Conservation (phyloP, 129 eudicot genomes). For the Flaveria sonorensis region DNA sequence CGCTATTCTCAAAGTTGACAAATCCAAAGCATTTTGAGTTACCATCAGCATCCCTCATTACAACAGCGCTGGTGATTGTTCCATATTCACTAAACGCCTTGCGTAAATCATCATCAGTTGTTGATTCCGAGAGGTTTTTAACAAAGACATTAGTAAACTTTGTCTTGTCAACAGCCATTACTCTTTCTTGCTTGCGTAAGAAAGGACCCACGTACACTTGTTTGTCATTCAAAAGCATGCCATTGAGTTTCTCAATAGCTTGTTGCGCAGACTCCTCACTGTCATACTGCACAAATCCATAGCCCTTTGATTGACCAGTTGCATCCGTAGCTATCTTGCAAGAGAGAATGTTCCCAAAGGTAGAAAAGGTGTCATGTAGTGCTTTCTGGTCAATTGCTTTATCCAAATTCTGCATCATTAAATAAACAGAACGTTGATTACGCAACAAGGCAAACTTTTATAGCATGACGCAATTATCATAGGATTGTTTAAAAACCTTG, state of each 20-base stretch:
- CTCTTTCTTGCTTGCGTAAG: constrained; percentile 18
- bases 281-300: constrained; percentile 14
- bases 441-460: neutral
- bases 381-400: constrained; percentile 15
- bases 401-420: constrained; percentile 19
- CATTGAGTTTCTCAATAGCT: constrained; percentile 16
- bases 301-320: constrained; percentile 8
- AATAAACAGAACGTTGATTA: neutral
- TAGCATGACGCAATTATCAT: neutral
- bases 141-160: constrained; percentile 12
- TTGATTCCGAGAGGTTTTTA: constrained; percentile 14
- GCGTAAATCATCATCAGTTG: constrained; percentile 6
- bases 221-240: constrained; percentile 16
- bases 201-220: constrained; percentile 14
- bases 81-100: constrained; percentile 16
- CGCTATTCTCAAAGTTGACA: constrained; percentile 8
- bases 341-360: constrained; percentile 11
- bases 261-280: constrained; percentile 17
- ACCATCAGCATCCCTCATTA: constrained; percentile 10
- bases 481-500: neutral
- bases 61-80: constrained; percentile 4
- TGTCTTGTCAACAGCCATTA: neutral
- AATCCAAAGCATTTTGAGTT: constrained; percentile 17
- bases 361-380: constrained; percentile 9
- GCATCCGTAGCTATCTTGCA: constrained; percentile 7